Base-by-base conservation (phyloP, 345 rosid genomes). In the Tarenaya hassleriana region DNA sequence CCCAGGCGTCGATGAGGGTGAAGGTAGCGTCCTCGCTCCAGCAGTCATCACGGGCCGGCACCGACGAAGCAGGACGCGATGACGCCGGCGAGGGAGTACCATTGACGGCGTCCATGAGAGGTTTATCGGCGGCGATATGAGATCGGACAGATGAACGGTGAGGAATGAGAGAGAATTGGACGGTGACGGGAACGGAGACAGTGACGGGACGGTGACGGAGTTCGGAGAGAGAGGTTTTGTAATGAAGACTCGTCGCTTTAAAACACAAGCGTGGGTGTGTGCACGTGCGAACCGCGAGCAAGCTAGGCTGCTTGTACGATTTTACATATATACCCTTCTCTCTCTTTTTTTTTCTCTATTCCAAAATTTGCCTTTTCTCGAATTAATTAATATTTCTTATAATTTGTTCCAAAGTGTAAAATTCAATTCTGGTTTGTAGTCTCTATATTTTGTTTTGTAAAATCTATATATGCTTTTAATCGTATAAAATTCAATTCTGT, bases 21-120 rank as follows among this genome's bases (percentile, higher is more conserved):
- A 82, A 77, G 11, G 95, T 94, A 17, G 99, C 99, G 50, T 86
- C 99, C 67, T 88, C 97, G 69, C 91, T 85, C 99, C 99, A 94
- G 77, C 94, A 94, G 53, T 94, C 99, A 32, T 94, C 99, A 1
- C 99, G 84, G 43, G 82, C 77, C 10, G 61, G 72, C 41, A 34
- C 47, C 46, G 71, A 24, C 2, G 98, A 87, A 6, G 84, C 42
- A 49, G 79, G 56, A 38, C 91, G 84, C 4, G 77, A 58, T 32
- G 74, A 55, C 44, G 44, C 59, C 63, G 63, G 69, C 5, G 78
- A 59, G 49, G 67, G 20, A 27, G 79, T 61, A 40, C 76, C 63
- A 50, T 61, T 49, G 55, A 64, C 68, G 65, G 70, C 58, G 65
- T 63, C 52, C 68, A 57, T 68, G 52, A 41, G 39, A 53, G 9